These are phyloP conservation scores for Globisporangium nunn DNA, from an alignment of 352 stramenopile species.

Conservation along the genomic window DNA sequence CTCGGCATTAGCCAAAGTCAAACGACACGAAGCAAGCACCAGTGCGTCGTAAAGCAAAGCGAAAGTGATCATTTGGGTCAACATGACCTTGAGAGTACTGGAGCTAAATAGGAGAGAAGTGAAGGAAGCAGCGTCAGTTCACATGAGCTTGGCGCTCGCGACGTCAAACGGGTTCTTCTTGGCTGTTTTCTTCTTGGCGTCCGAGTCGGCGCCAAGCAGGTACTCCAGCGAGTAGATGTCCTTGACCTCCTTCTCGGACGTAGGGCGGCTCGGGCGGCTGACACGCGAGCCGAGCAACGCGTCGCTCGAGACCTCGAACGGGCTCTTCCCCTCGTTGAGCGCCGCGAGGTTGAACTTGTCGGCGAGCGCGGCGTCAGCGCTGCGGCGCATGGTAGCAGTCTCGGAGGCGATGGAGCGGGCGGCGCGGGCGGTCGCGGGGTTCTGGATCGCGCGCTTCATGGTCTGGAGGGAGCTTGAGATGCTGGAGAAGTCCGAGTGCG, in stretches of 20 bases:
- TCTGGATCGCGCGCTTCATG: slow-evolving; percentile 13
- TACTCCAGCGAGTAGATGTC: slow-evolving; percentile 69
- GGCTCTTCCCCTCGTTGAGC: slow-evolving; percentile 63
- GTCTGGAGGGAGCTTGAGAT: background rate
- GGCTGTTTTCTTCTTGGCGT: slow-evolving; percentile 6
- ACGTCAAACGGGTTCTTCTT: slow-evolving; percentile 57
- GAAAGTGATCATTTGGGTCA: background rate
- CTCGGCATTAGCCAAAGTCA: no score
- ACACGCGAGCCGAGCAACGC: slow-evolving; percentile 13
- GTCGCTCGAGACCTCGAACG: slow-evolving; percentile 57
- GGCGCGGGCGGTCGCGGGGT: slow-evolving; percentile 1
- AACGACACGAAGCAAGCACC: no score
- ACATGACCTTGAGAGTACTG: background rate
- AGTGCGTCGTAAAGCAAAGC: no score
- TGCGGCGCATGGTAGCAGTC: slow-evolving; percentile 5
- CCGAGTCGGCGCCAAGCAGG: slow-evolving; percentile 28
- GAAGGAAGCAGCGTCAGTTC: background rate
- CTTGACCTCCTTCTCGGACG: slow-evolving; percentile 27
- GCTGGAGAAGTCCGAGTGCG: no score
- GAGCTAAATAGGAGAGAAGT: slow-evolving; percentile 4
- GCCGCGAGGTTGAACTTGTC: slow-evolving; percentile 61
- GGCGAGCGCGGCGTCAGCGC: slow-evolving; percentile 20
- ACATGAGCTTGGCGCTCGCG: slow-evolving; percentile 67
- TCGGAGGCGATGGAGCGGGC: slow-evolving; percentile 8
- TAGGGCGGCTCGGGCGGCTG: slow-evolving; percentile 18